A percentile compares a stretch with the other conserved stretches of the same genome.
Evolutionary conservation across 345 rosid genomes (phyloP).

Genomic region (Firmiana major): DNA sequence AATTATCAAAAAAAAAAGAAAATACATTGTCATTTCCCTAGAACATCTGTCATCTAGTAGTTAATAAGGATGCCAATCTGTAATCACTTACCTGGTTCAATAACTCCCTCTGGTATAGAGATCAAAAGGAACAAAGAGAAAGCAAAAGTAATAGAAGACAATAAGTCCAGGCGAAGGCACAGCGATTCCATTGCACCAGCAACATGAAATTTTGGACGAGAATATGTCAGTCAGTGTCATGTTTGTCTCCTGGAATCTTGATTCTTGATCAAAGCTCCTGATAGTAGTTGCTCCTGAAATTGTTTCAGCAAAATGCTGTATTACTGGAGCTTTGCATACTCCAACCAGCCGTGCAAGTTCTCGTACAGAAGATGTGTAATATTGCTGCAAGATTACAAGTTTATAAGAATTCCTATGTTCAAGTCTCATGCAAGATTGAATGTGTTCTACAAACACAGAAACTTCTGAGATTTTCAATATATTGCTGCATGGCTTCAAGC

Average conservation of each 20-base stretch:
- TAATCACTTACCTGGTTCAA: constrained; percentile 56
- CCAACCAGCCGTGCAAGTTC: constrained; percentile 74
- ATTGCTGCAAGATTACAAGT: too few relatives aligned
- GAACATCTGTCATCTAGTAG: background rate
- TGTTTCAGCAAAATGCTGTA: constrained; percentile 83
- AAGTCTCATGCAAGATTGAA: background rate
- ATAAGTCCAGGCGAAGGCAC: constrained; percentile 65
- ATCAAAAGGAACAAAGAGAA: constrained; percentile 65
- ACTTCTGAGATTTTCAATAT: background rate
- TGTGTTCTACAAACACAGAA: background rate
- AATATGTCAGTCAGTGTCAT: constrained; percentile 62
- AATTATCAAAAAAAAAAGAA: too few relatives aligned
- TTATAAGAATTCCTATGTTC: background rate
- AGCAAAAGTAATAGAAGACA: constrained; percentile 64
- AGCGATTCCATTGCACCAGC: constrained; percentile 86
- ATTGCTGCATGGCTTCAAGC: background rate
- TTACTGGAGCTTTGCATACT: constrained; percentile 74
- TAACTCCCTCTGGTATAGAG: constrained; percentile 53
- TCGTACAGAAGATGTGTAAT: constrained; percentile 56
- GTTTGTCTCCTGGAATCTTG: constrained; percentile 49
- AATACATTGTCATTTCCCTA: background rate
- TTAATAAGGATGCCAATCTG: background rate
- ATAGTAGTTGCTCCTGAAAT: constrained; percentile 73
- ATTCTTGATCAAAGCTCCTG: constrained; percentile 73
- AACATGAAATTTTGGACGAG: constrained; percentile 56